These are phyloP conservation scores for Malus hybrid DNA, from an alignment of 331 rosid species.

Conservation along the genomic window DNA sequence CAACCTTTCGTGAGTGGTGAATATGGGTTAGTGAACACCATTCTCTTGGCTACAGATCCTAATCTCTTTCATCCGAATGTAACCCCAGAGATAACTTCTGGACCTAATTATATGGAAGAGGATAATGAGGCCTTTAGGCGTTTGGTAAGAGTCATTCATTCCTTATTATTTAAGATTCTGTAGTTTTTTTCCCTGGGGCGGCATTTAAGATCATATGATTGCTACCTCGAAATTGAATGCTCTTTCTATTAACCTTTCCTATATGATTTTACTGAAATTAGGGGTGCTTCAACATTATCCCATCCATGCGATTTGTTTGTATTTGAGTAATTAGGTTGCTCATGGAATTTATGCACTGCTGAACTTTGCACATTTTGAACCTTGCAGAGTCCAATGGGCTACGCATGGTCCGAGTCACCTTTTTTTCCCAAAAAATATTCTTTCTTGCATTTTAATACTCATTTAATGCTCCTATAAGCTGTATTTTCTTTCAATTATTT, in stretches of 20 bases:
- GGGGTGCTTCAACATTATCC: not conserved
- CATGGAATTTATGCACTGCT: not conserved
- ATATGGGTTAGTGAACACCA: slow-evolving; percentile 72
- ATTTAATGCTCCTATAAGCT: not conserved
- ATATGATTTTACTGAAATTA: not conserved
- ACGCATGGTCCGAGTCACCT: not conserved
- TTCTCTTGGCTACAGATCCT: slow-evolving; percentile 64
- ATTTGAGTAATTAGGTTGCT: slow-evolving; percentile 6
- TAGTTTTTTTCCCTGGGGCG: not conserved
- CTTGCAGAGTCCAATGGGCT: not conserved
- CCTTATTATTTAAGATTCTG: slow-evolving; percentile 5
- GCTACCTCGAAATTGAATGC: not conserved
- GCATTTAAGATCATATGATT: not conserved
- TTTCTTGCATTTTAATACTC: not conserved
- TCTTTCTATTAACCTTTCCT: not conserved
- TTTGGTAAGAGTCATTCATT: slow-evolving; percentile 47
- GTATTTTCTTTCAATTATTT: slow-evolving; percentile 5
- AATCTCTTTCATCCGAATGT: slow-evolving; percentile 38
- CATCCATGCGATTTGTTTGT: not conserved
- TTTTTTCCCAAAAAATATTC: not conserved
- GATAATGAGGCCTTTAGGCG: slow-evolving; percentile 69
- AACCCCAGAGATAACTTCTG: slow-evolving; percentile 46
- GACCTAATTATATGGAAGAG: slow-evolving; percentile 80
- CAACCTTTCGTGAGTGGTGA: slow-evolving; percentile 65
- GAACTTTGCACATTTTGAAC: not conserved